A percentile compares a stretch with the other conserved stretches of the same genome.
Evolutionary conservation across 768 basidiomycete genomes (phyloP).

Genomic region (Coprinopsis marcescibilis): DNA sequence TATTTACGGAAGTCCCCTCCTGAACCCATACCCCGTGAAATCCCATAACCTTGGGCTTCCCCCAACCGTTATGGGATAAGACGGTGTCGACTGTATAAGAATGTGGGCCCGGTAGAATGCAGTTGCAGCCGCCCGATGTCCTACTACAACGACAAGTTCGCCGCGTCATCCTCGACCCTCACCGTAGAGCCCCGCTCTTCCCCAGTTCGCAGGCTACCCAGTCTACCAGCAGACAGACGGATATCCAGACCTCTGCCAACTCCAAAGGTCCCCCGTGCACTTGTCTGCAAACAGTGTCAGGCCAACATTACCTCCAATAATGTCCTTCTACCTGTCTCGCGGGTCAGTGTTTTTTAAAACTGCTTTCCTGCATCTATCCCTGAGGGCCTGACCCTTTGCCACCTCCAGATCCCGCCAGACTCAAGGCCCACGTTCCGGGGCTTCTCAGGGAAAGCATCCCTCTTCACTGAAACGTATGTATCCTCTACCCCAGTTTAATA

Average conservation of each 20-base stretch:
- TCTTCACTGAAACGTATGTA: conserved; percentile 52
- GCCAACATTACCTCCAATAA: conserved; percentile 40
- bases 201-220: conserved; percentile 13
- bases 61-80: no score
- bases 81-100: no score
- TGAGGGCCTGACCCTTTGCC: background rate
- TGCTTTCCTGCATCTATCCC: background rate
- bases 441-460: conserved; percentile 51
- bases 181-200: conserved; percentile 2
- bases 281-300: conserved; percentile 41
- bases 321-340: conserved; percentile 30
- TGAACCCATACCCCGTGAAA: no score
- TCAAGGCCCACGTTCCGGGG: conserved; percentile 49
- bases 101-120: no score
- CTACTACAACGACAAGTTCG: conserved; percentile 8
- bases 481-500: conserved; percentile 2
- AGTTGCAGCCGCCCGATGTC: conserved; percentile 1
- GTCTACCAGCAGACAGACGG: conserved; percentile 17
- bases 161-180: conserved; percentile 7
- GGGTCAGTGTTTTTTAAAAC: background rate
- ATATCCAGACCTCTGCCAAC: conserved; percentile 45
- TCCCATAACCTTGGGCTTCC: no score
- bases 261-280: conserved; percentile 37
- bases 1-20: no score
- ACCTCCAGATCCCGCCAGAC: conserved; percentile 35